phyloP scores from a whole-genome alignment of 1,284 basidiomycete species.

The Ceratobasidium theobromae region DNA sequence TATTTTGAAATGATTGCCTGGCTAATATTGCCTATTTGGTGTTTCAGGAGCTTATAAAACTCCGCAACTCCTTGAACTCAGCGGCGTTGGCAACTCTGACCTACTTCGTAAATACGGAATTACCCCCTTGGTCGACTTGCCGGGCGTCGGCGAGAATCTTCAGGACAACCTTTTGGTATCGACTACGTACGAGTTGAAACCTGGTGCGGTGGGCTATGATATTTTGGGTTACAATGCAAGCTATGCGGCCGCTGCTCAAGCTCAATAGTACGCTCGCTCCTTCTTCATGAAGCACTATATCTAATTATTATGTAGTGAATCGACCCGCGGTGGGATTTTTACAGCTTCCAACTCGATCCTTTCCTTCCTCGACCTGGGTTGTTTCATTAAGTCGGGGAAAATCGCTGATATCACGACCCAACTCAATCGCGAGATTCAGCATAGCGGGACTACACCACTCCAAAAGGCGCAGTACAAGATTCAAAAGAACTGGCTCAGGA shows the following conservation, averaged over 20 bases:
- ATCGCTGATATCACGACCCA: not conserved
- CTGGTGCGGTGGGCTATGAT: slow-evolving; percentile 17
- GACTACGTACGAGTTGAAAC: slow-evolving; percentile 29
- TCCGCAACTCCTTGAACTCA: slow-evolving; percentile 52
- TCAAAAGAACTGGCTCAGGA: not conserved
- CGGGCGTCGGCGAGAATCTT: slow-evolving; percentile 49
- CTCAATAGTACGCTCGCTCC: slow-evolving; percentile 12
- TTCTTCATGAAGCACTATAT: not conserved
- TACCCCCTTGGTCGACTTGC: slow-evolving; percentile 44
- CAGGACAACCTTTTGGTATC: slow-evolving; percentile 42
- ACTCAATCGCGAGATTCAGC: not conserved
- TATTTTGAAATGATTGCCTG: not conserved
- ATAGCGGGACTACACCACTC: not conserved
- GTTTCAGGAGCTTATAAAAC: slow-evolving; percentile 43
- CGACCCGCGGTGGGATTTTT: slow-evolving; percentile 18
- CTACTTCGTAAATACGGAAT: slow-evolving; percentile 46
- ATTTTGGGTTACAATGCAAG: slow-evolving; percentile 12
- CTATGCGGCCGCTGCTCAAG: not conserved
- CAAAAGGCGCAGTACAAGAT: not conserved
- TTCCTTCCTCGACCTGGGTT: slow-evolving; percentile 26
- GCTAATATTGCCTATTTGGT: no score
- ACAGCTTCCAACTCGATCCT: slow-evolving; percentile 14
- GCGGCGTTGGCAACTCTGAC: slow-evolving; percentile 50
- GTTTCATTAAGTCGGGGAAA: not conserved
- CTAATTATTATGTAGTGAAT: not conserved